Evolutionary conservation across 2,329 filamentous ascomycete genomes (phyloP).

Genomic region (Rutstroemia sp.): DNA sequence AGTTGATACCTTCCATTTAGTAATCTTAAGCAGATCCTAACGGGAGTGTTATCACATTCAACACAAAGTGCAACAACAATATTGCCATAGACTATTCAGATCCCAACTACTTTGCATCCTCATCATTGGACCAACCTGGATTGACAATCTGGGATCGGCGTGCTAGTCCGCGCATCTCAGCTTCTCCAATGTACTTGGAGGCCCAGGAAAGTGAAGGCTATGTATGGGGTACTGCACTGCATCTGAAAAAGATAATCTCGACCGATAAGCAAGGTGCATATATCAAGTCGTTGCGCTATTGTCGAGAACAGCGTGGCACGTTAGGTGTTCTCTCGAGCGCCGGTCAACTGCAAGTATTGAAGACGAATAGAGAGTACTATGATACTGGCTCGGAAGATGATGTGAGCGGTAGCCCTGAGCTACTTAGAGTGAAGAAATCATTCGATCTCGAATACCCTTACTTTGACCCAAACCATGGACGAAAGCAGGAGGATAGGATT

Average conservation of each 20-base stretch:
- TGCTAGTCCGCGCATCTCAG: constrained; percentile 44
- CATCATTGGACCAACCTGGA: constrained; percentile 65
- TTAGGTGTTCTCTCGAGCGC: constrained; percentile 55
- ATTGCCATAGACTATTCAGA: constrained; percentile 73
- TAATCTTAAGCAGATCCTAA: constrained; percentile 36
- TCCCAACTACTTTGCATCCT: constrained; percentile 78
- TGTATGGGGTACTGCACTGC: constrained; percentile 55
- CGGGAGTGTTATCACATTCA: constrained; percentile 49
- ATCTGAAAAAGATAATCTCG: constrained; percentile 50
- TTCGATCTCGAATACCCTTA: constrained; percentile 56
- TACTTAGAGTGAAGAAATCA: constrained; percentile 52
- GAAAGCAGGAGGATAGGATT: constrained; percentile 45
- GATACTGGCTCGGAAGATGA: constrained; percentile 35
- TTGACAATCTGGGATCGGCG: constrained; percentile 75
- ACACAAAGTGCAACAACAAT: constrained; percentile 62
- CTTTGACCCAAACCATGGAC: constrained; percentile 39
- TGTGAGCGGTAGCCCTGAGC: constrained; percentile 47
- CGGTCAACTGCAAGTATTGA: constrained; percentile 55
- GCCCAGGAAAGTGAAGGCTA: constrained; percentile 54
- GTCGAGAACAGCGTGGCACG: constrained; percentile 52
- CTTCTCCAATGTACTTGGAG: constrained; percentile 47
- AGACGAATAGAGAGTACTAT: constrained; percentile 48
- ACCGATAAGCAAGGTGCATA: constrained; percentile 44
- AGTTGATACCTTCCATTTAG: not conserved
- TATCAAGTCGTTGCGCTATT: constrained; percentile 56